Evolutionary conservation across 352 stramenopile species (phyloP), one percentile per base, ranked within the genome.

Genomic region (Thraustochytrium striatum): DNA sequence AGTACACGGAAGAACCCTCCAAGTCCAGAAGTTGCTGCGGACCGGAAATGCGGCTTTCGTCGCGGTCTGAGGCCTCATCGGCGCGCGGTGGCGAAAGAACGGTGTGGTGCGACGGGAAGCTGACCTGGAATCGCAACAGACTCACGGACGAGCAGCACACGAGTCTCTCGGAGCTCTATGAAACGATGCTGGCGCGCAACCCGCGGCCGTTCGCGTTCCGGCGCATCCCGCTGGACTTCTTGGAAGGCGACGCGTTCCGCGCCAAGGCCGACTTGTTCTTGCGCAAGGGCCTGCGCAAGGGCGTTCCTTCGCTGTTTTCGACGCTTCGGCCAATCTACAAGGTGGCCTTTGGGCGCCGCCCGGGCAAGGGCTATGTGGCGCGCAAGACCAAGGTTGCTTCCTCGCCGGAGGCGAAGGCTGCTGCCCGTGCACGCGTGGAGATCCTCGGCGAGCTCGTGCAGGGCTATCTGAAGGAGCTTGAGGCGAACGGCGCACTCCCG

Each of bases 261-360:
- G 79, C 81, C 72, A 80, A 89, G 32, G 84, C 87, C 0, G 88
- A 93, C 50, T 61, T 79, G 25, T 91, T 88, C 61, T 86, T 91
- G 84, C 83, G 85, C 36, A 85, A 83, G 39, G 78, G 84, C 59
- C 82, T 98, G 69, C 88, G 88, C 21, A 95, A 95, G 82, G 93
- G 92, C 43, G 92, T 98, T 53, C 94, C 94, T 39, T 97, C 92
- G 19, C 85, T 98, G 3, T 94, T 92, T 39, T 89, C 87, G n/a
- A 92, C 97, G 82, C 85, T 99, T 9, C 95, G 92, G 84, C 87
- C 89, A 21, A 84, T 98, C 61, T 95, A 97, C 79, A 82, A 75
- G 25, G 16, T n/a, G 21, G 65, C 65, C 1, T 21, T 75, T 28
- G 47, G 47, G 47, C 16, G 25, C 16, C 16, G 47, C 32, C 47